Evolutionary conservation across 2,329 filamentous ascomycete genomes (phyloP).

Genomic region (Cyanodermella asteris): DNA sequence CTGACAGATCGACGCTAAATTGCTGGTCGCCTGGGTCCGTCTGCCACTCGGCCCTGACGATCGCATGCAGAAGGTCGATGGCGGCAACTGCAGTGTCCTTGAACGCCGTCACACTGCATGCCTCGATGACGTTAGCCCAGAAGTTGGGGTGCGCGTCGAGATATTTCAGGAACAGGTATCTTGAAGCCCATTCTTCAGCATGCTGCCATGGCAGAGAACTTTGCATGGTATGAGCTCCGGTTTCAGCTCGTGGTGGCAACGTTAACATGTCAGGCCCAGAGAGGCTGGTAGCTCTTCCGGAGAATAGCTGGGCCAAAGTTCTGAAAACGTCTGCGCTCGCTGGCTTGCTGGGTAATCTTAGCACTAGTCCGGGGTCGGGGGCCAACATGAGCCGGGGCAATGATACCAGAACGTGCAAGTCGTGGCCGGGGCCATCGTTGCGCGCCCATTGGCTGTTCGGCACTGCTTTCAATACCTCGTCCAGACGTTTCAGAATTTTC

Average conservation of each 20-base stretch:
- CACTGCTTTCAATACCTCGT: conserved; percentile 9
- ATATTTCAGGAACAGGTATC: conserved; percentile 33
- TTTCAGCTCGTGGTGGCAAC: not conserved
- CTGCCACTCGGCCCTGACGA: conserved; percentile 34
- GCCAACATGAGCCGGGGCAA: conserved; percentile 32
- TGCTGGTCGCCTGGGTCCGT: conserved; percentile 15
- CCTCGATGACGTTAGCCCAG: conserved; percentile 28
- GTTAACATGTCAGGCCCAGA: not conserved
- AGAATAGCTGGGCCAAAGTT: conserved; percentile 32
- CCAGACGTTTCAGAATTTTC: conserved; percentile 25
- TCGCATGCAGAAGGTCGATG: conserved; percentile 26
- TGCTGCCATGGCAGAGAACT: too few species aligned
- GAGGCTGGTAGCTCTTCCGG: conserved; percentile 24
- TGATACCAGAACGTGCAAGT: conserved; percentile 34
- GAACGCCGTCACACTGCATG: conserved; percentile 35
- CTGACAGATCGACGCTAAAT: too few species aligned
- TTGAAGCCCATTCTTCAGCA: conserved; percentile 29
- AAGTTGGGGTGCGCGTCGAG: conserved; percentile 27
- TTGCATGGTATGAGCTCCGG: not conserved
- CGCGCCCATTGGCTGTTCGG: conserved; percentile 27
- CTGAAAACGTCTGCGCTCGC: conserved; percentile 32
- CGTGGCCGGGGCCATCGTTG: conserved; percentile 29
- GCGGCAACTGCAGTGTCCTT: conserved; percentile 34
- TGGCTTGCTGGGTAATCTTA: conserved; percentile 28
- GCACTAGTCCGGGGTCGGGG: conserved; percentile 22